A percentile compares a stretch with the other conserved stretches of the same genome.
Conservation (phyloP, 2,329 filamentous ascomycete species). For the Xylariaceae sp. region DNA sequence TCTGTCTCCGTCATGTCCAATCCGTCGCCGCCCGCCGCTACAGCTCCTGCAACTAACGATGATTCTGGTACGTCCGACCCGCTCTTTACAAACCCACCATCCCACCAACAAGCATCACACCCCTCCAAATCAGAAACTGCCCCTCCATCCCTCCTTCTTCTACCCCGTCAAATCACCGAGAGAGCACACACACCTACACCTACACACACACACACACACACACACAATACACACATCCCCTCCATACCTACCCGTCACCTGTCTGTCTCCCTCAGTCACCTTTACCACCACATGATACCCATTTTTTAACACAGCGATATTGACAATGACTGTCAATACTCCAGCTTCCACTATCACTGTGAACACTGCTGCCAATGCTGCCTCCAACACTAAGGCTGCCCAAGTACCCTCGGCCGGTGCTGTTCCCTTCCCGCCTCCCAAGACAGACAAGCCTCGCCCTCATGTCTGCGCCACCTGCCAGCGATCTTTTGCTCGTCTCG, state of each 20-base stretch:
- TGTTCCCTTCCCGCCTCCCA: slow-evolving; percentile 67
- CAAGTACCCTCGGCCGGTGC: slow-evolving; percentile 25
- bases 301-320: slow-evolving; percentile 3
- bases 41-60: slow-evolving; percentile 29
- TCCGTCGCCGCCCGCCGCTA: slow-evolving; percentile 28
- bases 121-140: slow-evolving; percentile 6
- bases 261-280: no score
- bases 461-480: slow-evolving; percentile 90
- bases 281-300: background rate
- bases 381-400: no score
- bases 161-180: slow-evolving; percentile 11
- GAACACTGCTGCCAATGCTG: no score
- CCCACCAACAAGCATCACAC: slow-evolving; percentile 9
- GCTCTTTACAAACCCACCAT: slow-evolving; percentile 3
- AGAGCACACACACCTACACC: slow-evolving; percentile 6
- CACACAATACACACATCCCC: no score
- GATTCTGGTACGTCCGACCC: slow-evolving; percentile 28
- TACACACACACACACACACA: no score
- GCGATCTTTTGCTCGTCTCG: slow-evolving; percentile 87
- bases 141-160: slow-evolving; percentile 15
- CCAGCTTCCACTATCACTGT: slow-evolving; percentile 39
- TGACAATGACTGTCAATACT: slow-evolving; percentile 22
- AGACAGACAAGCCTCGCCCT: slow-evolving; percentile 94
- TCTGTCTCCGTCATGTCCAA: slow-evolving; percentile 34
- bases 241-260: no score